Base-by-base conservation (phyloP, 192 early-diverging fungal species). In the Glomus cerebriforme region DNA sequence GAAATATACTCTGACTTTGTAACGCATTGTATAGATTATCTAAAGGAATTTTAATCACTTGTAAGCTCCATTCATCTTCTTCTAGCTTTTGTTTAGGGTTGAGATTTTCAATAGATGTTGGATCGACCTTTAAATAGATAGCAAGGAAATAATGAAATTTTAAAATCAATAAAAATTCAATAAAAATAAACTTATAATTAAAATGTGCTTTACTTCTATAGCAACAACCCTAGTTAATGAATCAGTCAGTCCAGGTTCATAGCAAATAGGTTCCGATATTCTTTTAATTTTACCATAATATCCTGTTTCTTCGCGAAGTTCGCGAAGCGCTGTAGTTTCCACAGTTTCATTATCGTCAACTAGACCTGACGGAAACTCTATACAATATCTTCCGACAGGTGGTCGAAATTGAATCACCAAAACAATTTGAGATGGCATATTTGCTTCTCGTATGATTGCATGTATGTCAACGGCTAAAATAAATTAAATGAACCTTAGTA, bases 31-130 rank as follows among this genome's bases (percentile, higher is more conserved):
- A 65, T 2, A 87, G 59, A 4, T 75, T 89, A 6, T 66, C 19
- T 2, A 87, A 29, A 0, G 85, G 81, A 26, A 87, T 59, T 10
- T 79, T 78, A n/a, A 84, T 73, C 4, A 84, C 82, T 43, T 87
- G 82, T 10, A 88, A 76, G 78, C 87, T 86, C 85, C 85, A 83
- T 85, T 91, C 88, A 31, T 91, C 79, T 60, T 87, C 85, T 58
- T 91, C 83, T 62, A 81, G 63, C 9, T 68, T 70, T 29, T 84
- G 71, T 72, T 73, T 80, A 35, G 71, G 82, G 3, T 68, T 45
- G 75, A 72, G 64, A 80, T 85, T 67, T 59, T 72, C 29, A 62
- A 45, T 64, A 70, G 34, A 35, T 19, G 24, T 34, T 31, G 68
- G 62, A 32, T 82, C 75, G 49, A 83, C 75, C 82, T 83, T 59